These are phyloP conservation scores for Diospyros kaki DNA, from an alignment of 148 eudicot species.

Conservation along the genomic window DNA sequence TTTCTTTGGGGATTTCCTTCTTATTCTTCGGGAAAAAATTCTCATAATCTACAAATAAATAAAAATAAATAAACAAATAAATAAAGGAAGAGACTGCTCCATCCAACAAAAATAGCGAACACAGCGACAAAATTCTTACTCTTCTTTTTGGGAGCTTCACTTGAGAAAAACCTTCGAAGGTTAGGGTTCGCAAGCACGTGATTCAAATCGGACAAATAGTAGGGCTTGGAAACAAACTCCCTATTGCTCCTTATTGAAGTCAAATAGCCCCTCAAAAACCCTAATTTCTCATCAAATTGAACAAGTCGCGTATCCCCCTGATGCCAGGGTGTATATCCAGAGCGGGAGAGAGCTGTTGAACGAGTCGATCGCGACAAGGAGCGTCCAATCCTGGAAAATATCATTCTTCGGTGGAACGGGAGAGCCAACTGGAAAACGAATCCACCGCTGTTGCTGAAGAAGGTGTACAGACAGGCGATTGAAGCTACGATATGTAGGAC, in stretches of 20 bases:
- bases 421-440: no score
- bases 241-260: conserved; percentile 42
- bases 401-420: conserved; percentile 23
- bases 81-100: not conserved
- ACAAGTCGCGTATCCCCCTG: not conserved
- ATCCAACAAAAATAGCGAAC: not conserved
- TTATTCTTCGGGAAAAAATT: conserved; percentile 74
- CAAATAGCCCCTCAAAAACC: conserved; percentile 63
- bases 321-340: no score
- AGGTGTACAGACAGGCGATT: not conserved
- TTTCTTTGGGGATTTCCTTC: conserved; percentile 75
- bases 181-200: conserved; percentile 46
- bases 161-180: conserved; percentile 53
- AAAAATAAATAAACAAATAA: conserved; percentile 5
- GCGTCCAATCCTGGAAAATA: conserved; percentile 46
- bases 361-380: conserved; percentile 48
- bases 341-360: conserved; percentile 24
- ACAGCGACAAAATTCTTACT: conserved; percentile 30
- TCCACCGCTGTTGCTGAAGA: no score
- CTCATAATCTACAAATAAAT: conserved; percentile 55
- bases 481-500: not conserved
- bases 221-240: conserved; percentile 17
- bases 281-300: conserved; percentile 43
- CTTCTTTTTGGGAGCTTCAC: conserved; percentile 75
- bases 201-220: conserved; percentile 42